Conservation (phyloP, 345 rosid species). For the Laguncularia racemosa region DNA sequence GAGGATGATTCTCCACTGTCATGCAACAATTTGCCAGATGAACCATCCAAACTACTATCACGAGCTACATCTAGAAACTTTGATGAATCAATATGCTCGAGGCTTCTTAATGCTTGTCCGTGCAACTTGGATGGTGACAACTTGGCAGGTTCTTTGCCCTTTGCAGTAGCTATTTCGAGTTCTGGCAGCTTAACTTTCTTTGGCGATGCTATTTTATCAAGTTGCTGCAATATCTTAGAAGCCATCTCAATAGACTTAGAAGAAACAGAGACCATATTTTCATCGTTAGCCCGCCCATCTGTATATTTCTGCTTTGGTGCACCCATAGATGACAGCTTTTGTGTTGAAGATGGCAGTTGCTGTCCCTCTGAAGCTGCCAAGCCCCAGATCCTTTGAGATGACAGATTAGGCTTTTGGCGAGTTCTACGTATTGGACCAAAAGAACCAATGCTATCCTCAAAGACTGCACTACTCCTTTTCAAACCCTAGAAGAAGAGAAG, state of each 20-base stretch:
- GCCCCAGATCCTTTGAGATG: slow-evolving; percentile 28
- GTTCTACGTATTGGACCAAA: slow-evolving; percentile 84
- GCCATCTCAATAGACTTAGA: slow-evolving; percentile 78
- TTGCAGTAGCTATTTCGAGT: slow-evolving; percentile 11
- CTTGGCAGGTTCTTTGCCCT: slow-evolving; percentile 66
- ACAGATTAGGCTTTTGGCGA: slow-evolving; percentile 74
- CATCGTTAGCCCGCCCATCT: slow-evolving; percentile 30
- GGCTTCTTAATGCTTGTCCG: slow-evolving; percentile 76
- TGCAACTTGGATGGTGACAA: slow-evolving; percentile 66
- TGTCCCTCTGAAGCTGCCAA: slow-evolving; percentile 18
- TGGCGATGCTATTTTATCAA: slow-evolving; percentile 49
- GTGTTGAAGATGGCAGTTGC: slow-evolving; percentile 19
- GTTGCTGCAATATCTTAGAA: slow-evolving; percentile 68
- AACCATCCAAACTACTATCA: slow-evolving; percentile 25
- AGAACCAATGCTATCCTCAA: slow-evolving; percentile 71
- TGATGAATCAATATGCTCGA: slow-evolving; percentile 55
- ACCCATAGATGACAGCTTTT: slow-evolving; percentile 17
- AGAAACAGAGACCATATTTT: slow-evolving; percentile 43
- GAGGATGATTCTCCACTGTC: slow-evolving; percentile 21
- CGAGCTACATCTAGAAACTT: slow-evolving; percentile 36
- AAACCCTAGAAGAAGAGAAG: slow-evolving; percentile 42
- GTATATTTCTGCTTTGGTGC: slow-evolving; percentile 20
- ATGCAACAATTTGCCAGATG: slow-evolving; percentile 7
- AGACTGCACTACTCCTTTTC: slow-evolving; percentile 69
- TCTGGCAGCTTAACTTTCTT: slow-evolving; percentile 15